Percentiles rank a stretch among this genome's conserved stretches.
These are phyloP conservation scores for Fraxinus quadrangulata DNA, from an alignment of 257 asterid species.

Conservation along the genomic window DNA sequence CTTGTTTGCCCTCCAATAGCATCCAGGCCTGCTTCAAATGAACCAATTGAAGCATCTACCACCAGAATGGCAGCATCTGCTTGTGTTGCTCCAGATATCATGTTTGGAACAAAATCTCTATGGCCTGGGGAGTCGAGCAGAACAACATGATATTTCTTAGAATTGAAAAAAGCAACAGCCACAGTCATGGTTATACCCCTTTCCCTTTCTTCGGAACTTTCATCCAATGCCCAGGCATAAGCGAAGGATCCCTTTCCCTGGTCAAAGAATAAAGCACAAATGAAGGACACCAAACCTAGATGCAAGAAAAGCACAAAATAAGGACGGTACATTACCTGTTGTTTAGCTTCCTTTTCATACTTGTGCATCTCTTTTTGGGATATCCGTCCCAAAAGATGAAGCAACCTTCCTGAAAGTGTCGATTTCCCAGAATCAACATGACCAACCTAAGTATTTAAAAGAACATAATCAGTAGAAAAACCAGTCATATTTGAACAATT, in stretches of 20 bases:
- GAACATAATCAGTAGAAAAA: constrained; percentile 11
- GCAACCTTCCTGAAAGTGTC: constrained; percentile 95
- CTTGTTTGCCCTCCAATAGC: constrained; percentile 85
- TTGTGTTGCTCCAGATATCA: constrained; percentile 99
- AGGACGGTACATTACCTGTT: constrained; percentile 46
- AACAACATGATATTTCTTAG: constrained; percentile 72
- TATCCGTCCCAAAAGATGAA: constrained; percentile 78
- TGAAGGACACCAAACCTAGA: constrained; percentile 20
- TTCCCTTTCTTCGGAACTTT: constrained; percentile 96
- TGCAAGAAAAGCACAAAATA: constrained; percentile 19
- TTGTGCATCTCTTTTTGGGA: constrained; percentile 86
- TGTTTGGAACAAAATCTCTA: constrained; percentile 95
- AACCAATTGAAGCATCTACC: constrained; percentile 85
- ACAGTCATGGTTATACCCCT: constrained; percentile 99
- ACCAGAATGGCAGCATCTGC: constrained; percentile 99
- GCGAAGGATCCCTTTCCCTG: constrained; percentile 99
- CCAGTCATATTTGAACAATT: constrained; percentile 3
- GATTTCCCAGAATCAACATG: constrained; percentile 99
- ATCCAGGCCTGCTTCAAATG: constrained; percentile 94
- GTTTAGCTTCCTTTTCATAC: constrained; percentile 87
- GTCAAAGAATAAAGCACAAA: constrained; percentile 30
- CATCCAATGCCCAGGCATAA: constrained; percentile 99
- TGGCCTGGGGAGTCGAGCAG: constrained; percentile 99
- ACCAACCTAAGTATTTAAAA: constrained; percentile 67
- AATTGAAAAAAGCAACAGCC: constrained; percentile 83